These are phyloP conservation scores for Alloteropsis angusta DNA, from an alignment of 202 grass and related monocot genomes.

Conservation along the genomic window DNA sequence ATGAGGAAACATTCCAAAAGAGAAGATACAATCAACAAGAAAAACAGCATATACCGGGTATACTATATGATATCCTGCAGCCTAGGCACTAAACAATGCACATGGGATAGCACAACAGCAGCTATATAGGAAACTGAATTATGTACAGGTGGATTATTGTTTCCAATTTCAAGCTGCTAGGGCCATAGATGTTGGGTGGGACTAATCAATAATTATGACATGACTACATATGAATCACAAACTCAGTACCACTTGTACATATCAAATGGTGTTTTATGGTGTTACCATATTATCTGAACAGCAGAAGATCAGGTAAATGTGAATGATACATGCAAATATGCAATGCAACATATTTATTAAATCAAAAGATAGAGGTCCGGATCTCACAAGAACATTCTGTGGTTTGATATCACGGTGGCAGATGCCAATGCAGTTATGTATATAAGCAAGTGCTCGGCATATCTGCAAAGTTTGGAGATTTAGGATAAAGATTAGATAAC, in stretches of 20 bases:
- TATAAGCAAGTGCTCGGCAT: conserved; percentile 93
- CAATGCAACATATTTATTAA: conserved; percentile 6
- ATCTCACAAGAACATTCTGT: conserved; percentile 88
- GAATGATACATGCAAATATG: background rate
- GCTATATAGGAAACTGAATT: conserved; percentile 22
- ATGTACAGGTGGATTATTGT: conserved; percentile 2
- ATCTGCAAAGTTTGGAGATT: too few species aligned
- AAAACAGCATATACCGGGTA: background rate
- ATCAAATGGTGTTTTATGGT: background rate
- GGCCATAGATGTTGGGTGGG: conserved; percentile 19
- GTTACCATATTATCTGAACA: background rate
- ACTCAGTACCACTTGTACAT: background rate
- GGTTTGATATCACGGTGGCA: conserved; percentile 99
- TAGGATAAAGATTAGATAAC: conserved; percentile 19
- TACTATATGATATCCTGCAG: conserved; percentile 15
- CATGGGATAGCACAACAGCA: conserved; percentile 18
- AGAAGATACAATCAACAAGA: background rate
- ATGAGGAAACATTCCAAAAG: background rate
- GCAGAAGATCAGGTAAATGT: background rate
- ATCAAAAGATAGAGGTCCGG: conserved; percentile 16
- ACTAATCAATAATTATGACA: conserved; percentile 23
- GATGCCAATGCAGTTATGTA: conserved; percentile 83
- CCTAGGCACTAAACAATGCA: conserved; percentile 20
- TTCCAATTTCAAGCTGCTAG: conserved; percentile 18
- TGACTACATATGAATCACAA: conserved; percentile 17